phyloP scores from a whole-genome alignment of 1,284 basidiomycete genomes.

The Trichosporon sp. region DNA sequence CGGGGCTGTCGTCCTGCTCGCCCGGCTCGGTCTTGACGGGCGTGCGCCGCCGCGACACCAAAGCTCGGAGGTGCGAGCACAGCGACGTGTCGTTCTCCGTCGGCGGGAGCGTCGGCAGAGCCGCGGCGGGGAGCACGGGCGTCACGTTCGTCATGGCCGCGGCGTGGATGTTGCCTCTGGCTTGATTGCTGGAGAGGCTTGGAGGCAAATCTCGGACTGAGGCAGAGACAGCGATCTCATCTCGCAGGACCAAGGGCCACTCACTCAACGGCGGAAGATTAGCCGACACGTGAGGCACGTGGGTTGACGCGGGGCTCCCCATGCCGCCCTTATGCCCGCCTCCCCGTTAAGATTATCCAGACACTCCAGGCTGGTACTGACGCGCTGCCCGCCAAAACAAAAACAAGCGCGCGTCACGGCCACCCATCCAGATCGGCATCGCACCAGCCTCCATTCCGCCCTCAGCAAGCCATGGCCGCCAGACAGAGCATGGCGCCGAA shows the following conservation, averaged over 20 bases:
- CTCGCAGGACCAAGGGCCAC: not conserved
- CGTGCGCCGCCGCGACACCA: slow-evolving; percentile 19
- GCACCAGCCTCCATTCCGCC: not conserved
- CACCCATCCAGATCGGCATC: not conserved
- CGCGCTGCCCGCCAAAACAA: slow-evolving; percentile 9
- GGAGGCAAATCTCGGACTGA: not conserved
- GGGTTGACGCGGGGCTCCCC: not conserved
- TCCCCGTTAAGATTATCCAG: not conserved
- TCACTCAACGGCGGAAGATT: not conserved
- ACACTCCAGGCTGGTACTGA: not conserved
- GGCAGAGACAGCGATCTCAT: not conserved
- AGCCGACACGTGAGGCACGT: not conserved
- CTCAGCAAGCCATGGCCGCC: not conserved
- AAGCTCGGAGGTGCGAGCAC: slow-evolving; percentile 28
- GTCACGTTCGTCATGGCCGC: not conserved
- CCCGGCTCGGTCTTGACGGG: slow-evolving; percentile 18
- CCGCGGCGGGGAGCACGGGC: not conserved
- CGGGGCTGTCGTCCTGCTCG: slow-evolving; percentile 2
- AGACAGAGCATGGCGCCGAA: not conserved
- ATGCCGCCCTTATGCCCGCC: not conserved
- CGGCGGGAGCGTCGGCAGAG: slow-evolving; percentile 8
- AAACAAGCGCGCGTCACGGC: not conserved
- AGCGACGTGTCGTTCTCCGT: slow-evolving; percentile 31
- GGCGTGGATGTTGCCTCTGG: not conserved
- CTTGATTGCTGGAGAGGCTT: not conserved